Conservation (phyloP, 2,329 filamentous ascomycete species). For the Beauveria caledonica region DNA sequence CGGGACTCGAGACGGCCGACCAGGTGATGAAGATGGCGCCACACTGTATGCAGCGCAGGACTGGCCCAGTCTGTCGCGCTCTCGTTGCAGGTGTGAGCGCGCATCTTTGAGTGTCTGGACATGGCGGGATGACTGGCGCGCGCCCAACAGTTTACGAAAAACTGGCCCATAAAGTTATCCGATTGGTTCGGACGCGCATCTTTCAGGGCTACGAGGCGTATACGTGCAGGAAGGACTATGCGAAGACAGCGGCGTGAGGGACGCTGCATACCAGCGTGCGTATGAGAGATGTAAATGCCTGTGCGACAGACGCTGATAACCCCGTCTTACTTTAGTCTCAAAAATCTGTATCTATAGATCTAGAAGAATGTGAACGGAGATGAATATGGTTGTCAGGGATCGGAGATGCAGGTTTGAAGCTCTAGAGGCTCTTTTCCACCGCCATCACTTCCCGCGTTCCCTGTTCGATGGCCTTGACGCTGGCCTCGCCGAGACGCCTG, state of each 20-base stretch:
- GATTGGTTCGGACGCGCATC: neutral
- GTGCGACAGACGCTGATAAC: too few relatives aligned
- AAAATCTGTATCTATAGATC: too few relatives aligned
- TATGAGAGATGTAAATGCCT: neutral
- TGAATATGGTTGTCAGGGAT: too few relatives aligned
- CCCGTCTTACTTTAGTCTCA: too few relatives aligned
- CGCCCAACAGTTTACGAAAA: neutral
- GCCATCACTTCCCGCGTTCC: conserved; percentile 57
- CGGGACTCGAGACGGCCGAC: too few relatives aligned
- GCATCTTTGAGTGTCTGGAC: too few relatives aligned
- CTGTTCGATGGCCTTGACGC: conserved; percentile 43
- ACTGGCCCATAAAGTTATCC: neutral
- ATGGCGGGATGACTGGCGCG: too few relatives aligned
- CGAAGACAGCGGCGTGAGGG: neutral
- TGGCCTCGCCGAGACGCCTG: conserved; percentile 53
- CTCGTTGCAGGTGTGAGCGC: too few relatives aligned
- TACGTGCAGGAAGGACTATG: neutral
- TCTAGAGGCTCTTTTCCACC: conserved; percentile 47
- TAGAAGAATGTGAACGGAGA: too few relatives aligned
- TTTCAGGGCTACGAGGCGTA: neutral
- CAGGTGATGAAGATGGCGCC: too few relatives aligned
- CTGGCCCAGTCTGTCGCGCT: too few relatives aligned
- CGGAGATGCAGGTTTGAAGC: neutral
- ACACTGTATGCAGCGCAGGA: too few relatives aligned
- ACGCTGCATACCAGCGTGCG: neutral